A percentile compares a stretch with the other conserved stretches of the same genome.
phyloP scores from a whole-genome alignment of 768 basidiomycete genomes.

The Suillus ampliporus region DNA sequence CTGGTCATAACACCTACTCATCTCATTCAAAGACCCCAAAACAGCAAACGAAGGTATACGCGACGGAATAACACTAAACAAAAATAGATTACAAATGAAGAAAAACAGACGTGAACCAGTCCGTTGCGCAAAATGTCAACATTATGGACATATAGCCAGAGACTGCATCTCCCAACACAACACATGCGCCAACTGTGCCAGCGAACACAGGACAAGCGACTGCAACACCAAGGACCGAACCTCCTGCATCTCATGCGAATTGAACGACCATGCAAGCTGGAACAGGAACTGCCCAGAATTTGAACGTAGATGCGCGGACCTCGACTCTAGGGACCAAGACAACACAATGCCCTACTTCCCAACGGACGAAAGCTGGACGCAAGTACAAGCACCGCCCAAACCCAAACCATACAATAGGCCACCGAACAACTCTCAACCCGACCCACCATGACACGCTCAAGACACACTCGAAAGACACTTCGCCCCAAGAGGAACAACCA shows the following conservation, averaged over 20 bases:
- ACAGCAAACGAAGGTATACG: slow-evolving; percentile 29
- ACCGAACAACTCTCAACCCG: too few relatives aligned
- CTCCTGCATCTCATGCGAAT: too few relatives aligned
- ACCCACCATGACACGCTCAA: too few relatives aligned
- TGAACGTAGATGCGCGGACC: neutral
- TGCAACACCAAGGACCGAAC: too few relatives aligned
- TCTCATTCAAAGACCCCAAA: slow-evolving; percentile 10
- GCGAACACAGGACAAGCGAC: too few relatives aligned
- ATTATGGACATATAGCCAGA: neutral
- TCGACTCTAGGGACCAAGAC: neutral
- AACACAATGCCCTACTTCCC: slow-evolving; percentile 23
- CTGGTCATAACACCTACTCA: too few relatives aligned
- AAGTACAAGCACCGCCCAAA: neutral
- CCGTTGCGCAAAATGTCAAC: neutral
- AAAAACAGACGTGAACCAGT: neutral
- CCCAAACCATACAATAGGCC: too few relatives aligned
- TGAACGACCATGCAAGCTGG: neutral
- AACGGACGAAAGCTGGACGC: slow-evolving; percentile 19
- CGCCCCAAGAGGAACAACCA: too few relatives aligned
- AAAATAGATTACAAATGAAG: slow-evolving; percentile 9
- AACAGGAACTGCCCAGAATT: neutral
- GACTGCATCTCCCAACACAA: neutral
- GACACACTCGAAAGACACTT: too few relatives aligned
- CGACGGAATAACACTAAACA: slow-evolving; percentile 24
- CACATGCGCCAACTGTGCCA: neutral